Percentiles rank a stretch among this genome's conserved stretches.
Conservation (phyloP, 495 filamentous ascomycete genomes). For the Saxophila tyrrhenica region DNA sequence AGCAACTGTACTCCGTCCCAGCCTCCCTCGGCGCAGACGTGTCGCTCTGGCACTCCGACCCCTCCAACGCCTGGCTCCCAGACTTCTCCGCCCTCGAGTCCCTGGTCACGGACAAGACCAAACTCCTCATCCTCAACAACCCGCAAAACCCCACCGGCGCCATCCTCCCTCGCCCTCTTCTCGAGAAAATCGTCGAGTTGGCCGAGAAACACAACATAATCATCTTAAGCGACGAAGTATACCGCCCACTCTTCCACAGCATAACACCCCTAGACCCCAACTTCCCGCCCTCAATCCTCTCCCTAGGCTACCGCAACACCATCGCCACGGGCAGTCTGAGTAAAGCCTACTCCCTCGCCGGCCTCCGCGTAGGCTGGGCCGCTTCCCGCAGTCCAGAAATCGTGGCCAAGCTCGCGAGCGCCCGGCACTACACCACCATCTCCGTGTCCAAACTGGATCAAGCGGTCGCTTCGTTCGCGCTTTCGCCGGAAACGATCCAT, state of each 20-base stretch:
- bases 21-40: conserved; percentile 70
- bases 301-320: conserved; percentile 57
- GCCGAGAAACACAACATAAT: conserved; percentile 52
- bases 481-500: conserved; percentile 52
- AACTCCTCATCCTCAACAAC: conserved; percentile 63
- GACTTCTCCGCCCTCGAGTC: conserved; percentile 54
- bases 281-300: conserved; percentile 59
- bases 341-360: conserved; percentile 77
- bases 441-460: conserved; percentile 77
- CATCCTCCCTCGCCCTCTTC: conserved; percentile 48
- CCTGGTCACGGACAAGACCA: conserved; percentile 65
- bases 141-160: conserved; percentile 83
- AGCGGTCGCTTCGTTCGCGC: conserved; percentile 62
- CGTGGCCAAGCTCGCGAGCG: conserved; percentile 51
- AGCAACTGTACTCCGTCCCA: conserved; percentile 73
- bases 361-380: conserved; percentile 75
- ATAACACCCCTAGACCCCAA: conserved; percentile 44
- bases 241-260: conserved; percentile 78
- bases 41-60: conserved; percentile 62
- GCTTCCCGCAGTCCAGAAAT: conserved; percentile 53
- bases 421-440: conserved; percentile 78
- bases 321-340: conserved; percentile 73
- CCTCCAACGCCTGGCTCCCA: conserved; percentile 53
- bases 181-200: conserved; percentile 52
- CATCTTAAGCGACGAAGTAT: conserved; percentile 74